Percentiles rank a stretch among this genome's conserved stretches.
phyloP scores from a whole-genome alignment of 345 rosid species.

The Psidium guajava region DNA sequence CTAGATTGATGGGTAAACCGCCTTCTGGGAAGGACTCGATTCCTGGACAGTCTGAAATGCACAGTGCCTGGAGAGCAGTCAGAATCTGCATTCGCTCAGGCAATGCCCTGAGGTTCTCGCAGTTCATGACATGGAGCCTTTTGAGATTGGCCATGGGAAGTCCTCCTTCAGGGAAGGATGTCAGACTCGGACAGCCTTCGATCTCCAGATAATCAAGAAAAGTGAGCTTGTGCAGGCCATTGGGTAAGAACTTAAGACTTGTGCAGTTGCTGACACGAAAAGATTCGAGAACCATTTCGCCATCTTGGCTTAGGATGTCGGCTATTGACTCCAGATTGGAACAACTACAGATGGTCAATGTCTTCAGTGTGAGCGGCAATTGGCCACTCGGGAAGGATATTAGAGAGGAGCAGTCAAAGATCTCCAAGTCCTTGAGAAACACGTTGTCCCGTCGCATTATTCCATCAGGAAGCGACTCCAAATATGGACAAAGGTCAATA shows the following conservation, averaged over 20 bases:
- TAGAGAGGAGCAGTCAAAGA: conserved; percentile 11
- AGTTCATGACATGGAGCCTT: neutral
- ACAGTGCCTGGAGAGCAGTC: conserved; percentile 6
- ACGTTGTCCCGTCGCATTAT: neutral
- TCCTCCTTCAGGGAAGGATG: conserved; percentile 7
- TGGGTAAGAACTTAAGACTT: neutral
- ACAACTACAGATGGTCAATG: conserved; percentile 1
- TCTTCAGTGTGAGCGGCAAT: neutral
- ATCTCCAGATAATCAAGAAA: conserved; percentile 6
- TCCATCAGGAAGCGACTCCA: neutral
- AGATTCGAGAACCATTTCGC: conserved; percentile 2
- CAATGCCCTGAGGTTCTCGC: conserved; percentile 9
- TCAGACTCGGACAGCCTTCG: conserved; percentile 6
- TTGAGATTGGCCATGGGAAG: conserved; percentile 2
- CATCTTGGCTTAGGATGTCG: neutral
- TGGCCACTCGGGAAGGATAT: conserved; percentile 4
- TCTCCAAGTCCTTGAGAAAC: neutral
- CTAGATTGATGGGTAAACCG: conserved; percentile 8
- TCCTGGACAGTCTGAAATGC: conserved; percentile 5
- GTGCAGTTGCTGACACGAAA: conserved; percentile 2
- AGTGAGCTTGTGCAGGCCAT: conserved; percentile 6
- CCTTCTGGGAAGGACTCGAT: conserved; percentile 12
- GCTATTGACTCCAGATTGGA: conserved; percentile 7
- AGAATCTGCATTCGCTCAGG: conserved; percentile 4
- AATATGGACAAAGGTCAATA: neutral